Base-by-base conservation (phyloP, 495 filamentous ascomycete genomes). In the Penicillium bialowiezense region DNA sequence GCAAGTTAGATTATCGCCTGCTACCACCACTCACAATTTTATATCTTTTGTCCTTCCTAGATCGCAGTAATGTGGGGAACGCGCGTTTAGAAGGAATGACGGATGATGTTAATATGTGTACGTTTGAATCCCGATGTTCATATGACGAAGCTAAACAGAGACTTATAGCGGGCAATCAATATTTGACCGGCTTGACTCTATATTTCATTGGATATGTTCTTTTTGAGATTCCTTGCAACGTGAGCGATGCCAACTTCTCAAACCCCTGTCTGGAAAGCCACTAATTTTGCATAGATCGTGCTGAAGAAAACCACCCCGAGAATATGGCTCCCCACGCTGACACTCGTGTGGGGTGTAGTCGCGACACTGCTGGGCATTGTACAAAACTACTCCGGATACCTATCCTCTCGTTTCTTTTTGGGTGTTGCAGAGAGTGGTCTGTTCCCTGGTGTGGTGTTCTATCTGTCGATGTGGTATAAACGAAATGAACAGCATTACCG, bases 391-490 rank as follows among this genome's bases (percentile, higher is more conserved):
- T 62, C 80, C 0, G 81, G 86, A 0, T 87, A 84, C 60, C 76
- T 87, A 26, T 71, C 73, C 2, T 80, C 81, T 9, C 74, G 87
- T 19, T 61, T 68, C 43, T 70, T 70, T 33, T 58, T 74, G 7
- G 68, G 67, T 36, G 56, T 74, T 6, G 59, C 63, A 3, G 74
- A 74, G 55, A 79, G 75, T 36, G 84, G 83, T 1, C 71, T 89
- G 0, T 88, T 87, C 45, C 85, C 86, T 10, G 87, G 88, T 1
- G 87, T 90, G 0, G 86, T 89, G 1, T 91, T 86, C 62, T 90
- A 90, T 57, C 75, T 92, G n/a, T 87, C 84, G 1, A 89, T 89
- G 84, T 91, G 88, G 84, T 92, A 91, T 51, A 86, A 85, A 56
- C 73, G 87, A 14, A 78, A 78, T 21, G 87, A 91, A 59, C 76